phyloP scores from a whole-genome alignment of 2,329 filamentous ascomycete genomes.

The Clonostachys solani region DNA sequence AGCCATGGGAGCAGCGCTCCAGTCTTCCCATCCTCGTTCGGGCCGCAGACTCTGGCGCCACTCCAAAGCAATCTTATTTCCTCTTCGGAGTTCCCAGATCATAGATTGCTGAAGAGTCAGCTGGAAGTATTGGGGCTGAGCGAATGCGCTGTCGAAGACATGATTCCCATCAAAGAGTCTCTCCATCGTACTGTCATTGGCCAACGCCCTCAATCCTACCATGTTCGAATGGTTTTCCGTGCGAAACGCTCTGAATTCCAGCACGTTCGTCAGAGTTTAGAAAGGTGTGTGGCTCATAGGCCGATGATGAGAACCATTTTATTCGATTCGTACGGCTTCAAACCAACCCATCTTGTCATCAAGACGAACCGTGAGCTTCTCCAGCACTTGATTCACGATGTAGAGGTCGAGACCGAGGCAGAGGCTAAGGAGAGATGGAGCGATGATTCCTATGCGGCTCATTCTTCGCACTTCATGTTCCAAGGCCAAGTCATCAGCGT shows the following conservation, averaged over 20 bases:
- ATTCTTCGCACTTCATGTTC: slow-evolving; percentile 22
- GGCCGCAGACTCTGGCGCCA: too few relatives aligned
- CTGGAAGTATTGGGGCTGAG: slow-evolving; percentile 5
- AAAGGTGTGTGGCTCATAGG: slow-evolving; percentile 15
- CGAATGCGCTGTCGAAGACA: slow-evolving; percentile 15
- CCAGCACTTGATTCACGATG: slow-evolving; percentile 14
- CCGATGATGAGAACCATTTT: slow-evolving; percentile 22
- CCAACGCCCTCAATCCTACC: slow-evolving; percentile 24
- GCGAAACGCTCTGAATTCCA: slow-evolving; percentile 8
- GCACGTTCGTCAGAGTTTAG: slow-evolving; percentile 17
- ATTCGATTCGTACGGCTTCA: slow-evolving; percentile 7
- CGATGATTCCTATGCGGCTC: slow-evolving; percentile 7
- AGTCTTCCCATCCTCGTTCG: too few relatives aligned
- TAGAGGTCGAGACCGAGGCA: slow-evolving; percentile 10
- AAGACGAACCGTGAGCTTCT: slow-evolving; percentile 12
- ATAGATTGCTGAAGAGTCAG: neutral
- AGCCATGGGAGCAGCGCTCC: too few relatives aligned
- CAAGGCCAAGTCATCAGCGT: slow-evolving; percentile 15
- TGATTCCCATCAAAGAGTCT: slow-evolving; percentile 19
- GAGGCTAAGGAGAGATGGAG: slow-evolving; percentile 12
- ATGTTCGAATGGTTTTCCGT: slow-evolving; percentile 23
- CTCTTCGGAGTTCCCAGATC: too few relatives aligned
- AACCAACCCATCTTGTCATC: slow-evolving; percentile 20
- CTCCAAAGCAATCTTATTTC: too few relatives aligned
- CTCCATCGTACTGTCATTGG: slow-evolving; percentile 21